Base-by-base conservation (phyloP, 1,284 basidiomycete species). In the Amylostereum areolatum region DNA sequence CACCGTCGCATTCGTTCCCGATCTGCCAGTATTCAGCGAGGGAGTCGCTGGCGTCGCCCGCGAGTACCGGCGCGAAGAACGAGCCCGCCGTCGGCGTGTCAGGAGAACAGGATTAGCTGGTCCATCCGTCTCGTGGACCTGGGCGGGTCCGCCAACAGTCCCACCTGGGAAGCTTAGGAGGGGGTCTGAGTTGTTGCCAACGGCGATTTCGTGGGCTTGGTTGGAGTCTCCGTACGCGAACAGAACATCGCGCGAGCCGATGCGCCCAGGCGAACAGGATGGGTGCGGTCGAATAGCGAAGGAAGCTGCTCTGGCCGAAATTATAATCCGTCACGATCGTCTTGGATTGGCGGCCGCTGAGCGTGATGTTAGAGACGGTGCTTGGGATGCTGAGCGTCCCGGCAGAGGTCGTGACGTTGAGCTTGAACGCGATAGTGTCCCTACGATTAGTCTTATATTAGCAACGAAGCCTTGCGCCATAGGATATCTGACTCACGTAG, bases 271-370 rank as follows among this genome's bases (percentile, higher is more conserved):
- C 80, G 57, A 79, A 89, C 59, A 81, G 64, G 31, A 90, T 68
- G 46, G 78, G 72, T 0, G 86, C 84, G 8, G 87, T 86, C 5
- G 85, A 83, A 61, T 83, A 87, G 3, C 74, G 61, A 4, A 82
- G 58, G 42, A 66, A 69, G 8, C 81, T 81, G 10, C 62, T 70
- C 18, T 57, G 44, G 4, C 86, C 85, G 59, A 84, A 86, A 2
- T 70, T 63, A 59, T 85, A 87, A 62, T 87, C 78, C 0, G 81
- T 80, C 27, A 85, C 73, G 31, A 89, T 66, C 27, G 86, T 65
- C 62, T 85, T 88, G 41, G 82, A 85, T 62, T 88, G 75, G 5
- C 86, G 77, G 4, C 86, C 86, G 30, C 66, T 64, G 12, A 89
- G 73, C 2, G 78, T 77, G 55, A 89, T 79, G 9, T 71, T 59